These are phyloP conservation scores for Acrocalymma vagum DNA, from an alignment of 2,329 filamentous ascomycete genomes.

Conservation along the genomic window DNA sequence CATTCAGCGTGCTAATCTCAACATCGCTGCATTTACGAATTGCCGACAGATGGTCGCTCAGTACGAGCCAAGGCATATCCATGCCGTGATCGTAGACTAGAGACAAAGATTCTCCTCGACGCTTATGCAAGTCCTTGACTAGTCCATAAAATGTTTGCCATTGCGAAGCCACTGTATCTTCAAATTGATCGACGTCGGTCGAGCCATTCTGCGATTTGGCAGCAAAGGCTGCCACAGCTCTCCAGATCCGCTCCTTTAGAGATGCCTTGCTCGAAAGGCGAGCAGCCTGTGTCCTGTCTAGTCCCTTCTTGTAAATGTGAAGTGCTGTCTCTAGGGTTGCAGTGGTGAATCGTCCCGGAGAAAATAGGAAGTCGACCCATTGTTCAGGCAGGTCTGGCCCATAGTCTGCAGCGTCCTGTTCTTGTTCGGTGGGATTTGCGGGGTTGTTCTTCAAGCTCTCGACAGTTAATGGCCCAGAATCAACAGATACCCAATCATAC, in stretches of 20 bases:
- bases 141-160: conserved; percentile 93
- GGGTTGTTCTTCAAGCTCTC: conserved; percentile 49
- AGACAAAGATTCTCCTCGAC: conserved; percentile 81
- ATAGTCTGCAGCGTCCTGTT: conserved; percentile 32
- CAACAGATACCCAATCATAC: conserved; percentile 55
- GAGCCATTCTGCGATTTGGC: conserved; percentile 69
- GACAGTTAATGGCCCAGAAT: conserved; percentile 50
- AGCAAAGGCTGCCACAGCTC: conserved; percentile 74
- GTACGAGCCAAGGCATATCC: conserved; percentile 83
- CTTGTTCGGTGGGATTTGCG: conserved; percentile 48
- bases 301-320: conserved; percentile 77
- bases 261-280: conserved; percentile 55
- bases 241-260: conserved; percentile 79
- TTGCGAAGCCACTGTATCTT: conserved; percentile 77
- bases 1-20: conserved; percentile 79
- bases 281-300: conserved; percentile 41
- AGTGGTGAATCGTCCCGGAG: conserved; percentile 81
- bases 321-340: conserved; percentile 85
- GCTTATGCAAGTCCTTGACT: conserved; percentile 84
- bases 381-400: conserved; percentile 71
- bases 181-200: conserved; percentile 79
- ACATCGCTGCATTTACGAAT: conserved; percentile 81
- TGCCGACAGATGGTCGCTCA: conserved; percentile 81
- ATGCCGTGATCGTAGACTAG: conserved; percentile 76
- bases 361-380: conserved; percentile 86